A percentile compares a stretch with the other conserved stretches of the same genome.
These are phyloP conservation scores for Drechslera avenae DNA, from an alignment of 2,329 filamentous ascomycete species.

Conservation along the genomic window DNA sequence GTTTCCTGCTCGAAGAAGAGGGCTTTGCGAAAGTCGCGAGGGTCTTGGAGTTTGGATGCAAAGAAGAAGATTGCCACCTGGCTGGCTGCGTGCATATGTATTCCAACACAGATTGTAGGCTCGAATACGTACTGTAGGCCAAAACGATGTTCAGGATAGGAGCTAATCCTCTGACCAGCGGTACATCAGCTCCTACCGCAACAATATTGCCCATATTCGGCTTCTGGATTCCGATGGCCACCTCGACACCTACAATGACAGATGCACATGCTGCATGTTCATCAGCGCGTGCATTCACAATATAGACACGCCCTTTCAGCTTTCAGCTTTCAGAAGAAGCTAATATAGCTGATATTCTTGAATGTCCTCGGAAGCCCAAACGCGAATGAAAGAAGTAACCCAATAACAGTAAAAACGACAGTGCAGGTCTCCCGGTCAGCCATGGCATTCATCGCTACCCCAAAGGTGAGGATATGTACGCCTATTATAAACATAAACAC, in stretches of 20 bases:
- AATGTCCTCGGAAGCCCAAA: slow-evolving; percentile 67
- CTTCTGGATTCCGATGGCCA: slow-evolving; percentile 63
- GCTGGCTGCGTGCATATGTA: slow-evolving; percentile 46
- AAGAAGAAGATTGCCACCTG: slow-evolving; percentile 73
- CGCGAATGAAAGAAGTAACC: slow-evolving; percentile 62
- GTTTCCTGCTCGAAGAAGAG: slow-evolving; percentile 65
- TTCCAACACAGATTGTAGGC: not conserved
- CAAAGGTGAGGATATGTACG: slow-evolving; percentile 73
- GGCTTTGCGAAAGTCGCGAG: slow-evolving; percentile 65
- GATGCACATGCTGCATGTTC: slow-evolving; percentile 62
- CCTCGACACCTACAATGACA: slow-evolving; percentile 66
- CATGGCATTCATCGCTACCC: slow-evolving; percentile 70
- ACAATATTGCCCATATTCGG: slow-evolving; percentile 45
- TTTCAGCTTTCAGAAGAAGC: slow-evolving; percentile 58
- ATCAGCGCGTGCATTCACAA: slow-evolving; percentile 19
- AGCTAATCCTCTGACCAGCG: slow-evolving; percentile 33
- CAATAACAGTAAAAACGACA: slow-evolving; percentile 67
- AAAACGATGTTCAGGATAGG: slow-evolving; percentile 67
- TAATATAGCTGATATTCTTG: slow-evolving; percentile 66
- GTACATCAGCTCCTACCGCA: slow-evolving; percentile 26
- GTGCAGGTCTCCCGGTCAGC: slow-evolving; percentile 67
- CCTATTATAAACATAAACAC: slow-evolving; percentile 72
- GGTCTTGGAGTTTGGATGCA: slow-evolving; percentile 67
- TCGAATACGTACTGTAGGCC: slow-evolving; percentile 61
- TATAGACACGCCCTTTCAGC: not conserved